Conservation (phyloP, 73 alveolate species). For the Symbiodinium pilosum region DNA sequence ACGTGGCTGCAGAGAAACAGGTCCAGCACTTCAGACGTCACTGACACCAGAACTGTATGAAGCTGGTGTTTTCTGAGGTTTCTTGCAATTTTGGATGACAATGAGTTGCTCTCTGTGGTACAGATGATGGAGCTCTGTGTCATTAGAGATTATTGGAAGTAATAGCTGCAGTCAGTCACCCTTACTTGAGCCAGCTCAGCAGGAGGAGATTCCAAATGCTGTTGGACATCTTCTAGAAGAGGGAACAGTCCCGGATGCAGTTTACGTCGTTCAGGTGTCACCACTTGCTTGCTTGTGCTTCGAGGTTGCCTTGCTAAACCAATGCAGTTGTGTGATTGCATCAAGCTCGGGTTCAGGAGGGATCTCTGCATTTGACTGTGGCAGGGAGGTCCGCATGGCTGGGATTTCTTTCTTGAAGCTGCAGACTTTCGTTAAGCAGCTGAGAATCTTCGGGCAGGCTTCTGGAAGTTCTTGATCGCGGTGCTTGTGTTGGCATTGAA, state of each 20-base stretch:
- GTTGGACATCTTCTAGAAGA: neutral
- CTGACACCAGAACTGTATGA: neutral
- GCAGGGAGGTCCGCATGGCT: slow-evolving; percentile 38
- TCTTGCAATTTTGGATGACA: neutral
- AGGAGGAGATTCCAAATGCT: neutral
- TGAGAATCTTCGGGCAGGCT: neutral
- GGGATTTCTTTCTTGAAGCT: too few relatives aligned
- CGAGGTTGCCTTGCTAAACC: too few relatives aligned
- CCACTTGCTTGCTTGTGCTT: neutral
- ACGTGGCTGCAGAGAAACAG: neutral
- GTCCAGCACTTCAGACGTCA: neutral
- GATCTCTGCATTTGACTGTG: slow-evolving; percentile 21
- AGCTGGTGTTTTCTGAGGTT: neutral
- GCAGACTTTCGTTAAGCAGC: neutral
- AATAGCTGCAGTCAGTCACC: neutral
- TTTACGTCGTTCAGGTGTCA: slow-evolving; percentile 55
- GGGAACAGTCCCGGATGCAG: slow-evolving; percentile 5
- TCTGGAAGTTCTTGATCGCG: neutral
- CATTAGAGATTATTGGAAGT: neutral
- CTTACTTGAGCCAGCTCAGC: neutral
- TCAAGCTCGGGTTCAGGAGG: slow-evolving; percentile 22
- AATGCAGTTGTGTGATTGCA: neutral
- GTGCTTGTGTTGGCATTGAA: slow-evolving; percentile 39
- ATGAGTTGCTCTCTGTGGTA: neutral
- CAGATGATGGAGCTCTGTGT: neutral